These are phyloP conservation scores for Aspergillus wentii DNA, from an alignment of 495 filamentous ascomycete species.

Conservation along the genomic window DNA sequence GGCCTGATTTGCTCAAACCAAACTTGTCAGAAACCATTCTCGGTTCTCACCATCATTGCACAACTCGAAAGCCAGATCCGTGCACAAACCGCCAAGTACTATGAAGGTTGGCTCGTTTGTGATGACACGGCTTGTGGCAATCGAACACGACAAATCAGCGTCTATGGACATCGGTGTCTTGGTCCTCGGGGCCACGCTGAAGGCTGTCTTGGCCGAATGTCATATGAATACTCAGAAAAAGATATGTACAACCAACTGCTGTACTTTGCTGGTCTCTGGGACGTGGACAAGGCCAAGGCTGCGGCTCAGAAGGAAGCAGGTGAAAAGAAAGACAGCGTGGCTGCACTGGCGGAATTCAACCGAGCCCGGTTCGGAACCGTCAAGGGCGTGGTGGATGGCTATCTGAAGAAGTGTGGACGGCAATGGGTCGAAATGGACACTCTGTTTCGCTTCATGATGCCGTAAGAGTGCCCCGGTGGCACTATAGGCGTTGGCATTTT, in stretches of 20 bases:
- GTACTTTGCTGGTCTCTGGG: conserved; percentile 81
- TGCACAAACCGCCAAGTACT: conserved; percentile 72
- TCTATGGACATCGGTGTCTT: conserved; percentile 85
- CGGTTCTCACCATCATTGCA: conserved; percentile 69
- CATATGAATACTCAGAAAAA: conserved; percentile 82
- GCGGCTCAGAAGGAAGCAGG: conserved; percentile 35
- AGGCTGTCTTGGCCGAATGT: conserved; percentile 84
- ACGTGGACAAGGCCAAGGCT: conserved; percentile 75
- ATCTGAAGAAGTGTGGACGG: conserved; percentile 88
- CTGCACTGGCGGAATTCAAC: conserved; percentile 75
- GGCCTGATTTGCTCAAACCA: conserved; percentile 67
- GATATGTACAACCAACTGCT: conserved; percentile 90
- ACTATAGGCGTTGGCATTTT: conserved; percentile 13
- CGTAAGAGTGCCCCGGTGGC: conserved; percentile 20
- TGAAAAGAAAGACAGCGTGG: conserved; percentile 55
- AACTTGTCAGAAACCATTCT: conserved; percentile 57
- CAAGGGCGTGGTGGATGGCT: conserved; percentile 72
- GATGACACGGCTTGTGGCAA: conserved; percentile 82
- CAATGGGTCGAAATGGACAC: conserved; percentile 96
- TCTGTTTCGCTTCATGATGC: conserved; percentile 69
- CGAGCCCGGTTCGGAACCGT: conserved; percentile 68
- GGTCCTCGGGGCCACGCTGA: conserved; percentile 76
- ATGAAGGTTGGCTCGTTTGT: conserved; percentile 87
- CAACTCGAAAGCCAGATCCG: conserved; percentile 85
- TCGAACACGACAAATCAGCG: conserved; percentile 85